Percentiles rank a stretch among this genome's conserved stretches.
Evolutionary conservation across 768 basidiomycete species (phyloP).

Genomic region (Leccinum subtestaceum): DNA sequence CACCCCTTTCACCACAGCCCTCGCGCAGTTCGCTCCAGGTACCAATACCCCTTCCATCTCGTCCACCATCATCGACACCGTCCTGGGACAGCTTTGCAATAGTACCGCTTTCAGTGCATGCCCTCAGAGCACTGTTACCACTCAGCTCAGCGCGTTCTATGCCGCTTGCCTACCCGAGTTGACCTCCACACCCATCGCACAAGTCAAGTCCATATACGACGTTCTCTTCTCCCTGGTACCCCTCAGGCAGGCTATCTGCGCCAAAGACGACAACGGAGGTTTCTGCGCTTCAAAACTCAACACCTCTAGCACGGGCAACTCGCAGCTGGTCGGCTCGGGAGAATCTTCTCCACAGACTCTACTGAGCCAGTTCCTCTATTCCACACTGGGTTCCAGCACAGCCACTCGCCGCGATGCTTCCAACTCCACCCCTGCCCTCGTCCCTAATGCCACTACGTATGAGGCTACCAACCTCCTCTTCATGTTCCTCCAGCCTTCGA

Average conservation of each 20-base stretch:
- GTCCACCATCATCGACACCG: slow-evolving; percentile 43
- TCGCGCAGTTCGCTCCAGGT: slow-evolving; percentile 51
- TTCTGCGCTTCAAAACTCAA: slow-evolving; percentile 63
- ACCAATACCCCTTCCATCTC: slow-evolving; percentile 38
- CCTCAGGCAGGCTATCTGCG: slow-evolving; percentile 64
- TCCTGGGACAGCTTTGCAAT: slow-evolving; percentile 58
- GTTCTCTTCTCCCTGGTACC: slow-evolving; percentile 71
- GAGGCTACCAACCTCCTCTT: slow-evolving; percentile 65
- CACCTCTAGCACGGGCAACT: slow-evolving; percentile 22
- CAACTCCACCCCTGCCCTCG: slow-evolving; percentile 29
- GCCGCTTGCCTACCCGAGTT: slow-evolving; percentile 71
- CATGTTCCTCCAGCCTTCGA: slow-evolving; percentile 65
- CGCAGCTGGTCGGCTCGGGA: slow-evolving; percentile 6
- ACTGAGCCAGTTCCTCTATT: slow-evolving; percentile 28
- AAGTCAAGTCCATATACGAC: slow-evolving; percentile 73
- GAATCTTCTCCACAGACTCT: slow-evolving; percentile 10
- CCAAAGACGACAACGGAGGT: slow-evolving; percentile 64
- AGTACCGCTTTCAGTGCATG: slow-evolving; percentile 47
- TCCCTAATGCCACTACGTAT: slow-evolving; percentile 58
- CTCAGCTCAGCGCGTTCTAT: slow-evolving; percentile 67
- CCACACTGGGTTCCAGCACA: slow-evolving; percentile 18
- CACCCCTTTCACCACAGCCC: slow-evolving; percentile 54
- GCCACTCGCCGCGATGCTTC: slow-evolving; percentile 25
- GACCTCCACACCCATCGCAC: slow-evolving; percentile 41
- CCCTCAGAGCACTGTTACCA: slow-evolving; percentile 54